Evolutionary conservation across 768 basidiomycete genomes (phyloP), one percentile per base, ranked within the genome.

Genomic region (Tephrocybe sp.): DNA sequence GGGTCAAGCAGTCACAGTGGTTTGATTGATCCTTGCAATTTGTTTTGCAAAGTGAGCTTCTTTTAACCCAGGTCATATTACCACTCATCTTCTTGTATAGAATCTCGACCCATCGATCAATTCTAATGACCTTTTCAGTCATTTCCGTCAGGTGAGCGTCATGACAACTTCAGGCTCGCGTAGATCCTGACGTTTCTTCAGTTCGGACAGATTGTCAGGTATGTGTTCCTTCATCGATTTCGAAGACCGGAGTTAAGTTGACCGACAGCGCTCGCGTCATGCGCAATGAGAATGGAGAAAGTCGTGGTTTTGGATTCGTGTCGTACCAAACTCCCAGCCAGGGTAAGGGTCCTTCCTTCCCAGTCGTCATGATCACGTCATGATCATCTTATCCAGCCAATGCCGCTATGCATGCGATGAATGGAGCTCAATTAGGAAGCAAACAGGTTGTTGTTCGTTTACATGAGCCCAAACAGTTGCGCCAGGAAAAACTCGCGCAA

Each of bases 191-290:
- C 47, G 41, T 44, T 35, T 40, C 39, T 39, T 24, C 44, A 92
- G 87, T 96, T 84, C 65, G 93, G 93, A 32, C 83, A 87, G 69
- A 93, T 95, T 55, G 89, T 93, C 54, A 93, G 89, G 85, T 89
- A 74, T 58, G 60, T 31, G 5, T 22, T 2, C 31, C 11, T 37
- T 30, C 16, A 24, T 55, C 7, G 11, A 39, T 16, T 19, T 9
- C 31, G 11, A 30, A 12, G 22, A 25, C 9, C 3, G 37, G 27
- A 16, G n/a, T 26, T 47, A 41, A 46, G 42, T 9, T 41, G 27
- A 5, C 36, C 28, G 18, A n/a, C 46, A 92, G 91, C 69, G 93
- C 93, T 37, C 86, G 92, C 51, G 92, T 95, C 34, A 94, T 95
- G 93, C 82, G 89, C 19, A 91, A 89, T 58, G 92, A 94, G 61